Percentiles rank a stretch among this genome's conserved stretches.
Conservation (phyloP, 208 protist species). For the Histomonas meleagridis region DNA sequence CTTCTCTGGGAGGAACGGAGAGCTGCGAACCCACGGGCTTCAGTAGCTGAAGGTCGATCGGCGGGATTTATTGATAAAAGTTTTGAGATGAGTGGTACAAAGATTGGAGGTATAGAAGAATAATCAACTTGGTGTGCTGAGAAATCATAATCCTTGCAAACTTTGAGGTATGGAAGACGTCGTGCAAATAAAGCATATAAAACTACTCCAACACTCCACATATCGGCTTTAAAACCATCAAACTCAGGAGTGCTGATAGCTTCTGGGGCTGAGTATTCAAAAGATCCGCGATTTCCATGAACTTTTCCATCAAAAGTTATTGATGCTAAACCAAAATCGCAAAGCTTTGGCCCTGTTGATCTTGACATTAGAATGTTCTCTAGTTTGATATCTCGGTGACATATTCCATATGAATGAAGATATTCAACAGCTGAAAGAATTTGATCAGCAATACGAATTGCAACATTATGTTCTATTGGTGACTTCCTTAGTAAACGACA, state of each 20-base stretch:
- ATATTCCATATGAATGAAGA: neutral
- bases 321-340: neutral
- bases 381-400: neutral
- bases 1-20: neutral
- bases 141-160: neutral
- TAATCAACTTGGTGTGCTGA: neutral
- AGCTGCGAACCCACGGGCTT: neutral
- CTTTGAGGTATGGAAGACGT: neutral
- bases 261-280: neutral
- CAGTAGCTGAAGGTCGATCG: neutral
- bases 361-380: neutral
- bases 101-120: neutral
- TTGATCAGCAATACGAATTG: neutral
- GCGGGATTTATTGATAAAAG: neutral
- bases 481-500: neutral
- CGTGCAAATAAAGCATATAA: neutral
- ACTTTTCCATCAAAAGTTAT: neutral
- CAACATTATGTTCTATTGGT: neutral
- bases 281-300: neutral
- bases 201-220: neutral
- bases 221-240: constrained; percentile 21
- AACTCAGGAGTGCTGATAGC: neutral
- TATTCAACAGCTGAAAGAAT: neutral
- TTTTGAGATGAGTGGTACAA: neutral
- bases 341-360: neutral